Evolutionary conservation across 257 asterid species (phyloP).

Genomic region (Euphrasia confusa): DNA sequence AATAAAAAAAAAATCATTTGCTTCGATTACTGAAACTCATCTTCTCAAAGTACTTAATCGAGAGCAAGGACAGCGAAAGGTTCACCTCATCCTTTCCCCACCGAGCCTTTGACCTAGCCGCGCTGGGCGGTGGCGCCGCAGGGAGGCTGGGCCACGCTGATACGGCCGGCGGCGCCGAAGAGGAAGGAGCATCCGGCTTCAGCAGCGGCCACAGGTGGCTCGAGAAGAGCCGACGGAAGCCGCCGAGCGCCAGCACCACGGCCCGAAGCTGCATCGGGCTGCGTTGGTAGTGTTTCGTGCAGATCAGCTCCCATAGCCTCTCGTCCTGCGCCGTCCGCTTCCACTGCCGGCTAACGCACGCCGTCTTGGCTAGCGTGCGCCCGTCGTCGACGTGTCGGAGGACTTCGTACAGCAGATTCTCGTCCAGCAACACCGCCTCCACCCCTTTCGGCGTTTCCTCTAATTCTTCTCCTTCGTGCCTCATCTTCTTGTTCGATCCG

Average conservation of each 20-base stretch:
- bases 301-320: conserved; percentile 96
- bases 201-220: conserved; percentile 80
- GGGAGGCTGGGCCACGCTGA: conserved; percentile 68
- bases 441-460: conserved; percentile 29
- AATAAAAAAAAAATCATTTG: conserved; percentile 24
- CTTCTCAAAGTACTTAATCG: conserved; percentile 83
- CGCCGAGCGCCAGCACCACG: conserved; percentile 85
- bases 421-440: conserved; percentile 69
- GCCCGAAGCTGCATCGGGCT: conserved; percentile 75
- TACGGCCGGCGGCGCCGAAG: conserved; percentile 33
- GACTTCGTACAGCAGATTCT: conserved; percentile 77
- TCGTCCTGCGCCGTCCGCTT: conserved; percentile 74
- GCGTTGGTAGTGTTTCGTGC: conserved; percentile 67
- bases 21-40: conserved; percentile 57
- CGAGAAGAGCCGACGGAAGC: conserved; percentile 81
- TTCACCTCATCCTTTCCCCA: conserved; percentile 99
- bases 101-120: conserved; percentile 39
- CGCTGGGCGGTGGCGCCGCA: conserved; percentile 19
- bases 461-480: conserved; percentile 24
- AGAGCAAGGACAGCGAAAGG: conserved; percentile 77
- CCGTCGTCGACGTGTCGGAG: conserved; percentile 89
- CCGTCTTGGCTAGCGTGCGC: conserved; percentile 69
- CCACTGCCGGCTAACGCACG: conserved; percentile 91
- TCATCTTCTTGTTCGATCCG: conserved; percentile 43
- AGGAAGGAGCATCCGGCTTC: conserved; percentile 43